These are phyloP conservation scores for Phaeophleospora eucalypticola DNA, from an alignment of 2,329 filamentous ascomycete genomes.

Conservation along the genomic window DNA sequence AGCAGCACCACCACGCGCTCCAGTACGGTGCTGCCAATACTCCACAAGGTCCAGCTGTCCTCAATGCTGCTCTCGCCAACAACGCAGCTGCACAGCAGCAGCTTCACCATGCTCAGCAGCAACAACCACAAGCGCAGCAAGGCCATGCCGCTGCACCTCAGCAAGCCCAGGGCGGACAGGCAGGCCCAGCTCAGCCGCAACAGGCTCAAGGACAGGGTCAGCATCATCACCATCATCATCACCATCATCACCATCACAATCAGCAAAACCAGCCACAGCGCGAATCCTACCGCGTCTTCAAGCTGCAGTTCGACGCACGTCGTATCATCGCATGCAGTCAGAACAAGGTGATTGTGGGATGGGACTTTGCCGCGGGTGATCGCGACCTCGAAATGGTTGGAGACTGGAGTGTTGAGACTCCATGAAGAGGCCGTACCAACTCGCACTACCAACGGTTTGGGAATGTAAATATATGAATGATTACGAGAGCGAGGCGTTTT, in stretches of 20 bases:
- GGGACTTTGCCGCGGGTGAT: constrained; percentile 94
- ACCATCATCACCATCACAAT: constrained; percentile 18
- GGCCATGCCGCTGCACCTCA: constrained; percentile 26
- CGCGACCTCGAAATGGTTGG: constrained; percentile 48
- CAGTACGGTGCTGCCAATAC: constrained; percentile 4
- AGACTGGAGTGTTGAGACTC: constrained; percentile 32
- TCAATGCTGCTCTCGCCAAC: not conserved
- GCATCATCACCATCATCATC: constrained; percentile 20
- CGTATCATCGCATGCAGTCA: constrained; percentile 94
- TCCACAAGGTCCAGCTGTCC: constrained; percentile 2
- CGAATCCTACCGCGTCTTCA: constrained; percentile 70
- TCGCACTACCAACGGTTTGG: too few species aligned
- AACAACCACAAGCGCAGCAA: constrained; percentile 7
- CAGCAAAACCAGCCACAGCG: constrained; percentile 26
- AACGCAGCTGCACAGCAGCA: not conserved
- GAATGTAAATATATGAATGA: too few species aligned
- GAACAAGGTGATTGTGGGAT: constrained; percentile 85
- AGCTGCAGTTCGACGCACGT: constrained; percentile 90
- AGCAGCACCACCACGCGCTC: constrained; percentile 14
- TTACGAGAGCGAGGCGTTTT: too few species aligned
- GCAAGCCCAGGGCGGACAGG: constrained; percentile 3
- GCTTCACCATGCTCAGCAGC: not conserved
- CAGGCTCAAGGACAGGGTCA: constrained; percentile 23
- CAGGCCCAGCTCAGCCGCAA: not conserved
- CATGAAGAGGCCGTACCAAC: too few species aligned